These are phyloP conservation scores for Fusarium sp. DNA, from an alignment of 2,329 filamentous ascomycete genomes.

Conservation along the genomic window DNA sequence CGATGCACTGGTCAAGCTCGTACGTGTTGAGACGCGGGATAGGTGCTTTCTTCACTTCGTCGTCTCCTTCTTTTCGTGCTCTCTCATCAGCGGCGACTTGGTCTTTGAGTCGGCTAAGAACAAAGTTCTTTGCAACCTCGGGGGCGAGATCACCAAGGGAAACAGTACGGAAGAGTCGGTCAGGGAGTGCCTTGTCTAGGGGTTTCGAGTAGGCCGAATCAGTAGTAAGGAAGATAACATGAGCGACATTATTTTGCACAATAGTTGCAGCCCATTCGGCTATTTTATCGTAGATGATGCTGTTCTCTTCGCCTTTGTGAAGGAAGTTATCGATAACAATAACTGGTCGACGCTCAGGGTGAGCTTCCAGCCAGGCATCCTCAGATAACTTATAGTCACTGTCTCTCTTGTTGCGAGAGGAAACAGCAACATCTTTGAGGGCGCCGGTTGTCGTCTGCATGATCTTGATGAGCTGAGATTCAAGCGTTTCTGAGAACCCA, in stretches of 20 bases:
- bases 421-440: slow-evolving; percentile 81
- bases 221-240: slow-evolving; percentile 93
- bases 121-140: slow-evolving; percentile 88
- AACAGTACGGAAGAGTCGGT: slow-evolving; percentile 89
- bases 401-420: slow-evolving; percentile 77
- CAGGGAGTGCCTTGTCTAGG: slow-evolving; percentile 86
- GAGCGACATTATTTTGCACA: slow-evolving; percentile 88
- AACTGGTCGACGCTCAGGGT: slow-evolving; percentile 85
- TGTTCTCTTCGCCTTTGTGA: slow-evolving; percentile 77
- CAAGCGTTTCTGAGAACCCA: slow-evolving; percentile 92
- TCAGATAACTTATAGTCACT: slow-evolving; percentile 79
- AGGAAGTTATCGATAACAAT: slow-evolving; percentile 94
- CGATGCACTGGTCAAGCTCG: slow-evolving; percentile 85
- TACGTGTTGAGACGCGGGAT: slow-evolving; percentile 62
- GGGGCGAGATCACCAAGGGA: slow-evolving; percentile 88
- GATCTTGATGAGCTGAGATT: slow-evolving; percentile 90
- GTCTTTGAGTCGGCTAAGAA: slow-evolving; percentile 82
- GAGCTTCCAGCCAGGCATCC: slow-evolving; percentile 90
- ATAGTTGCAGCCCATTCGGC: slow-evolving; percentile 91
- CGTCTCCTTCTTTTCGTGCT: slow-evolving; percentile 41
- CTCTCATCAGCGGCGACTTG: slow-evolving; percentile 50
- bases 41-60: slow-evolving; percentile 43
- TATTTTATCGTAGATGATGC: slow-evolving; percentile 80
- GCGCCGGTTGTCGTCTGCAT: slow-evolving; percentile 85
- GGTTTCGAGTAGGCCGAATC: slow-evolving; percentile 91